Conservation (phyloP, 164 flowering plant species). For the Hamamelis virginiana region DNA sequence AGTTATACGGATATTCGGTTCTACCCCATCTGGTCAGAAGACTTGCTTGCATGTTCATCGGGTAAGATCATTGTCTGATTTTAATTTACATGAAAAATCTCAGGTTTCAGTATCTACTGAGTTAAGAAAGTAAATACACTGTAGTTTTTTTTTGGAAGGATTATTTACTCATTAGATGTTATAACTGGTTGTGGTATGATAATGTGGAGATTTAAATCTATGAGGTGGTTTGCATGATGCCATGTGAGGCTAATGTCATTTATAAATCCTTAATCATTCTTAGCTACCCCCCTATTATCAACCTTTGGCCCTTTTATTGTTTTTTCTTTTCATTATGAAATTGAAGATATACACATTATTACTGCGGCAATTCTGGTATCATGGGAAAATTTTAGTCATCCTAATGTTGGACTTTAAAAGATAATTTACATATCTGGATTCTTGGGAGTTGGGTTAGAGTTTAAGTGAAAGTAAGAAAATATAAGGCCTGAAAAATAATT, state of each 20-base stretch:
- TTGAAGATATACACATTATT: no score
- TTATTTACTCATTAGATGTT: background rate
- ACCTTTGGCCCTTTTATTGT: background rate
- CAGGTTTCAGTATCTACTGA: background rate
- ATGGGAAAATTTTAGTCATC: no score
- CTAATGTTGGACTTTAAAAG: no score
- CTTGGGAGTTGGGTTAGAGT: no score
- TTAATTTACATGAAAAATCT: background rate
- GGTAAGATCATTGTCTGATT: conserved; percentile 31
- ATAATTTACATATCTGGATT: no score
- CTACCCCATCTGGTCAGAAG: conserved; percentile 83
- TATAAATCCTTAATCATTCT: no score
- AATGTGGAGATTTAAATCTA: background rate
- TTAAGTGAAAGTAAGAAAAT: no score
- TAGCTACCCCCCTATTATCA: no score
- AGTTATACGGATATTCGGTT: conserved; percentile 73
- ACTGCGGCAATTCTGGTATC: no score
- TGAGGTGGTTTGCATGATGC: background rate
- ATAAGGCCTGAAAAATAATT: no score
- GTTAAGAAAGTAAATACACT: background rate
- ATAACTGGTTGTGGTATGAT: background rate
- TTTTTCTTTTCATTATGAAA: no score
- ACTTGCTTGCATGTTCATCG: conserved; percentile 80
- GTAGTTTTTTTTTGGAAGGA: background rate
- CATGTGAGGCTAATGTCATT: background rate